These are phyloP conservation scores for Diaporthe longicolla DNA, from an alignment of 2,329 filamentous ascomycete species.

Conservation along the genomic window DNA sequence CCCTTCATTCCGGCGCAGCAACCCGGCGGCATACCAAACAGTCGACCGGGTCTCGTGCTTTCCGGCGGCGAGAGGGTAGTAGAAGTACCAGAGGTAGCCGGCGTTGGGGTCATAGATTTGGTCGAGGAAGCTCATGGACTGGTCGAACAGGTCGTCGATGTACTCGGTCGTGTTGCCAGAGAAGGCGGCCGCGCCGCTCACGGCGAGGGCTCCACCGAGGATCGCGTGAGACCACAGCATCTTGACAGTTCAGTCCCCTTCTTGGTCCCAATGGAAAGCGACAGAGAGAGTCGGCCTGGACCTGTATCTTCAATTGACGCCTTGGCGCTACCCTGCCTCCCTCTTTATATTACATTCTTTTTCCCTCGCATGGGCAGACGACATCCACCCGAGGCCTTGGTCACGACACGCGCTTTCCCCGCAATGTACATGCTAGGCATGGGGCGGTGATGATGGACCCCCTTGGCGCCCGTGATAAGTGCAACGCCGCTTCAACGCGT, in stretches of 20 bases:
- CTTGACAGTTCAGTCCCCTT: slow-evolving; percentile 10
- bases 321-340: slow-evolving; percentile 14
- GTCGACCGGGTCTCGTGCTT: slow-evolving; percentile 72
- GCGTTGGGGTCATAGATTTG: slow-evolving; percentile 65
- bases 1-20: slow-evolving; percentile 68
- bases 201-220: slow-evolving; percentile 31
- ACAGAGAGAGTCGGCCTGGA: slow-evolving; percentile 17
- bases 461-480: slow-evolving; percentile 15
- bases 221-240: slow-evolving; percentile 34
- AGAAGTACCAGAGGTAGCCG: slow-evolving; percentile 67
- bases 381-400: slow-evolving; percentile 21
- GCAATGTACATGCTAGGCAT: slow-evolving; percentile 27
- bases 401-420: slow-evolving; percentile 37
- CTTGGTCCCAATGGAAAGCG: background rate
- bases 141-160: slow-evolving; percentile 54
- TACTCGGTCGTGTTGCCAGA: slow-evolving; percentile 36
- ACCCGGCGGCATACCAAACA: slow-evolving; percentile 71
- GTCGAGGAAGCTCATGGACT: slow-evolving; percentile 70
- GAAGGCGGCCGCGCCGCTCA: slow-evolving; percentile 27
- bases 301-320: background rate
- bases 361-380: background rate
- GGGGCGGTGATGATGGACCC: slow-evolving; percentile 28
- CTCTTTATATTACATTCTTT: slow-evolving; percentile 16
- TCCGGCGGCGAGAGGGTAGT: slow-evolving; percentile 59
- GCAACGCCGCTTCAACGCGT: slow-evolving; percentile 1